These are phyloP conservation scores for Phaffia rhodozyma DNA, from an alignment of 1,284 basidiomycete species.

Conservation along the genomic window DNA sequence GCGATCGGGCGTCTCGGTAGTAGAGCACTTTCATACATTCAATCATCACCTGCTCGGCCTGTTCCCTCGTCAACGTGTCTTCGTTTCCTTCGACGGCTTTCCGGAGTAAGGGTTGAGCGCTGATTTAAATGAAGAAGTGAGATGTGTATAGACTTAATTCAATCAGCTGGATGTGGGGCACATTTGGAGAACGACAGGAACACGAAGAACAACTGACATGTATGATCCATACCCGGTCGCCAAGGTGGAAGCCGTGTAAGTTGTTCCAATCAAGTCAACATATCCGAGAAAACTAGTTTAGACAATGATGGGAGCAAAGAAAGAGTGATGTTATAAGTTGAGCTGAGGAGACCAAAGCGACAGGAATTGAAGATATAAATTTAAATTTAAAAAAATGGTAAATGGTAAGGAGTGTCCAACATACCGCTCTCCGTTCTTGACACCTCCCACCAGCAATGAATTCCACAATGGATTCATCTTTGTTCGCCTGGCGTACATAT, in stretches of 20 bases:
- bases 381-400: not conserved
- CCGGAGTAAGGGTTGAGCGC: slow-evolving; percentile 77
- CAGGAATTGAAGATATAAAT: not conserved
- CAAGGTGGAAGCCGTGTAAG: slow-evolving; percentile 85
- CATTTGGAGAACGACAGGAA: not conserved
- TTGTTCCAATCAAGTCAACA: slow-evolving; percentile 94
- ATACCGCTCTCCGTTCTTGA: slow-evolving; percentile 64
- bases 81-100: slow-evolving; percentile 64
- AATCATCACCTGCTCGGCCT: slow-evolving; percentile 68
- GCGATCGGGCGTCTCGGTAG: slow-evolving; percentile 90
- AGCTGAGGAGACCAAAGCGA: not conserved
- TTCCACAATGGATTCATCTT: slow-evolving; percentile 97
- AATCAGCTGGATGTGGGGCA: not conserved
- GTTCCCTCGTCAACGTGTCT: slow-evolving; percentile 58
- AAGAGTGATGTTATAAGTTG: not conserved
- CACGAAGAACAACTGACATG: slow-evolving; percentile 38
- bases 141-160: no score
- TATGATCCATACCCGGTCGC: slow-evolving; percentile 95
- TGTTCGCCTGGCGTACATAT: slow-evolving; percentile 80
- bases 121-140: not conserved
- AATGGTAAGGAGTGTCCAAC: slow-evolving; percentile 21
- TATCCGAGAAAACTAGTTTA: slow-evolving; percentile 68
- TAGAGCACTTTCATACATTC: slow-evolving; percentile 88
- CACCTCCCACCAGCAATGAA: slow-evolving; percentile 81
- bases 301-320: not conserved